Percentiles rank a stretch among this genome's conserved stretches.
These are phyloP conservation scores for Fusarium graminum DNA, from an alignment of 2,329 filamentous ascomycete species.

Conservation along the genomic window DNA sequence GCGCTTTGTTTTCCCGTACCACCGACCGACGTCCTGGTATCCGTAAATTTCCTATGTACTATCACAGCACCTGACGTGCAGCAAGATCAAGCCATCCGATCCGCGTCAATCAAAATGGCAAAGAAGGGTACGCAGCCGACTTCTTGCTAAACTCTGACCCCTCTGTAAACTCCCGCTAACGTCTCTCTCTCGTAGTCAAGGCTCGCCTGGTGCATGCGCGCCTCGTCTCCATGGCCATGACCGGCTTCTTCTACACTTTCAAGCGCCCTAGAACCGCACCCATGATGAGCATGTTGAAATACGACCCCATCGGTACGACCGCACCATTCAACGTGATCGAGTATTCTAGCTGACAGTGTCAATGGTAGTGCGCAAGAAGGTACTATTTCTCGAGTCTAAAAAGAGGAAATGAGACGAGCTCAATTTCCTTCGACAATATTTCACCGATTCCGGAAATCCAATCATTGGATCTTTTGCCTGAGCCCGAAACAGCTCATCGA, in stretches of 20 bases:
- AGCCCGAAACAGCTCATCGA: constrained; percentile 19
- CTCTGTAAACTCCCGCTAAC: constrained; percentile 18
- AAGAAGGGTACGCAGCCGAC: constrained; percentile 45
- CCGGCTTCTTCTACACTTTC: constrained; percentile 95
- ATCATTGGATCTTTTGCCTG: constrained; percentile 17
- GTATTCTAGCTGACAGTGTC: constrained; percentile 10
- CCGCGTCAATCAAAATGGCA: constrained; percentile 43
- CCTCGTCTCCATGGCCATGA: constrained; percentile 98
- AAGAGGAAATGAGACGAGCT: constrained; percentile 69
- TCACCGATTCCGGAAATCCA: constrained; percentile 17
- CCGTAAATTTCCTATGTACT: constrained; percentile 47
- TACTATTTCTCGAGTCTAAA: constrained; percentile 95
- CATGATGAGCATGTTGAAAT: constrained; percentile 97
- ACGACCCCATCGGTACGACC: constrained; percentile 88
- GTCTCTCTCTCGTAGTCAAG: constrained; percentile 72
- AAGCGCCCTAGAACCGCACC: constrained; percentile 82
- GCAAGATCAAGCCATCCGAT: constrained; percentile 34
- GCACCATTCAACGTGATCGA: neutral
- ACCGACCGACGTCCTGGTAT: constrained; percentile 23
- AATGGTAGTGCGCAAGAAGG: constrained; percentile 85
- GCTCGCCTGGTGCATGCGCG: constrained; percentile 93
- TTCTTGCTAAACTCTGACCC: neutral
- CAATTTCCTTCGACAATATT: constrained; percentile 29
- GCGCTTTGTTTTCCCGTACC: constrained; percentile 41
- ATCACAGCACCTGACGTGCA: constrained; percentile 26